Conservation (phyloP, 352 stramenopile genomes). For the Peronospora belbahrii region DNA sequence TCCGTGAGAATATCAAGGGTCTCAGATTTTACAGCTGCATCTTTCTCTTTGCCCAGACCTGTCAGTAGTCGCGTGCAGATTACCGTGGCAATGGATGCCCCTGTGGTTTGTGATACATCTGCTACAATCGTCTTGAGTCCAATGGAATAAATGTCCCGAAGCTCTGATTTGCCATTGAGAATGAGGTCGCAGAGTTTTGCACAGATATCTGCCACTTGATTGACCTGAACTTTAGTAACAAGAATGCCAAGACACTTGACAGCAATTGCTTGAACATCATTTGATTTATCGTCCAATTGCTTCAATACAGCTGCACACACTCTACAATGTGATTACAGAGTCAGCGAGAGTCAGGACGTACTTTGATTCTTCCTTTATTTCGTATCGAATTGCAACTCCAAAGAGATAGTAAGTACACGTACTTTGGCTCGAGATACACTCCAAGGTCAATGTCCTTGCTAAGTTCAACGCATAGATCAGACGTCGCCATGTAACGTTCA, state of each 20-base stretch:
- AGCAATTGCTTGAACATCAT: constrained; percentile 96
- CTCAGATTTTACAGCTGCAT: constrained; percentile 85
- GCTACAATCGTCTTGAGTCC: constrained; percentile 95
- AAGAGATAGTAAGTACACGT: no score
- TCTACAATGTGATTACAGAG: constrained; percentile 31
- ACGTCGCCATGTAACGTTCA: constrained; percentile 99
- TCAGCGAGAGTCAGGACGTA: no score
- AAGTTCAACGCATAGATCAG: constrained; percentile 95
- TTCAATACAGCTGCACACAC: constrained; percentile 94
- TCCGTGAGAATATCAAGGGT: constrained; percentile 97
- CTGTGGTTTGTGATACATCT: constrained; percentile 89
- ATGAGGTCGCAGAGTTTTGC: constrained; percentile 95
- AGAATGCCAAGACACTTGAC: constrained; percentile 92
- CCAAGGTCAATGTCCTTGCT: constrained; percentile 89
- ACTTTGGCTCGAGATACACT: constrained; percentile 79
- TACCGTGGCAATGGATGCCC: constrained; percentile 69
- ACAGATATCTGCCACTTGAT: constrained; percentile 94
- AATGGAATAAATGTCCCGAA: constrained; percentile 99
- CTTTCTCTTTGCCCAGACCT: constrained; percentile 56
- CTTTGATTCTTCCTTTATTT: no score
- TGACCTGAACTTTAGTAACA: constrained; percentile 94
- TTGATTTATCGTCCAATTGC: constrained; percentile 97
- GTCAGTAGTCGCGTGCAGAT: constrained; percentile 62
- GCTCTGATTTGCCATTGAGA: constrained; percentile 92
- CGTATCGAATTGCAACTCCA: no score